These are phyloP conservation scores for Shiraia bambusicola DNA, from an alignment of 2,329 filamentous ascomycete species.

Conservation along the genomic window DNA sequence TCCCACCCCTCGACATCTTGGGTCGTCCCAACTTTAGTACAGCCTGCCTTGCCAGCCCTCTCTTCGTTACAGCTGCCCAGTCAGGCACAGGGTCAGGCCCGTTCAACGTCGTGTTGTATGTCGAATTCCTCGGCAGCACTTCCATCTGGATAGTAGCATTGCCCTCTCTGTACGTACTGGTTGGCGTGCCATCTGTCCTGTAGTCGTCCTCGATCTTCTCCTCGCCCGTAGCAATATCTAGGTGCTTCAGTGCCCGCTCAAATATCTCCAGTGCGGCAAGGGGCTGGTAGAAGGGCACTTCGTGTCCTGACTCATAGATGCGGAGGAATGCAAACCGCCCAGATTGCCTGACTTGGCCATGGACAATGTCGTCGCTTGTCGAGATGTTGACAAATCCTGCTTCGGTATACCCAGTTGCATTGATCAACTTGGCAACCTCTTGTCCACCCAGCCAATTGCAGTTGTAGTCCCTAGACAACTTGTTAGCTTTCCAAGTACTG, in stretches of 20 bases:
- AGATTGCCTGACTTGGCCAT: conserved; percentile 56
- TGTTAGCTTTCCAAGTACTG: not conserved
- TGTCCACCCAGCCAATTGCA: conserved; percentile 52
- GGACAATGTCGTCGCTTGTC: conserved; percentile 49
- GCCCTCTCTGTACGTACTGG: conserved; percentile 47
- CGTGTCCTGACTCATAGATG: conserved; percentile 53
- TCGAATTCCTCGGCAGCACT: conserved; percentile 47
- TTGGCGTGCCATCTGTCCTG: conserved; percentile 38
- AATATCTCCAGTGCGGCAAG: conserved; percentile 53
- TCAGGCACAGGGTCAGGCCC: conserved; percentile 43
- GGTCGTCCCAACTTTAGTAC: conserved; percentile 17
- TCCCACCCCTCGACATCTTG: conserved; percentile 17
- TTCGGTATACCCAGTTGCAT: conserved; percentile 43
- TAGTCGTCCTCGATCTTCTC: conserved; percentile 28
- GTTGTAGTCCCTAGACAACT: conserved; percentile 43
- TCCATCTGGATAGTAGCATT: conserved; percentile 51
- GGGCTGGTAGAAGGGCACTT: conserved; percentile 59
- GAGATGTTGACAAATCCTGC: conserved; percentile 54
- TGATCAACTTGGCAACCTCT: conserved; percentile 45
- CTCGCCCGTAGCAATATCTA: conserved; percentile 55
- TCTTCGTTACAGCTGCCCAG: conserved; percentile 21
- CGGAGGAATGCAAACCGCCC: conserved; percentile 54
- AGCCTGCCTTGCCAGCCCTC: conserved; percentile 18
- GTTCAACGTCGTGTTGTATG: conserved; percentile 51
- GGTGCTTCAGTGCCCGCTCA: conserved; percentile 50